Base-by-base conservation (phyloP, 2,329 filamentous ascomycete species). In the Stagonosporopsis chrysanthemi region DNA sequence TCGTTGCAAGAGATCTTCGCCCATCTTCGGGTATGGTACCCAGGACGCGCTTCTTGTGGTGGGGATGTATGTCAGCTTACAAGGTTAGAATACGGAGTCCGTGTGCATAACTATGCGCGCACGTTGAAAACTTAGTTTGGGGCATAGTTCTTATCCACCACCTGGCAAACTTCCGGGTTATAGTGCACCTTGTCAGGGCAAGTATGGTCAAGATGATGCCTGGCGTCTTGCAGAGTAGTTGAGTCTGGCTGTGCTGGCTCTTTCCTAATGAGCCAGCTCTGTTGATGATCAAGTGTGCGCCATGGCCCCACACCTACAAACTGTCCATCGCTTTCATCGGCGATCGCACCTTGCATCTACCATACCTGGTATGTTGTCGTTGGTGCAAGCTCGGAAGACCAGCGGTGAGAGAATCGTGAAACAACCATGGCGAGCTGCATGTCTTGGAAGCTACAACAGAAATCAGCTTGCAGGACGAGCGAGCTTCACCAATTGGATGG, bases 401-500 rank as follows among this genome's bases (percentile, higher is more conserved):
- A 46, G 56, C 61, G 59, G 61, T 63, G 52, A 64, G 52, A 49
- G 33, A 49, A 29, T 23, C 47, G 29, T 33, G 15, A 43, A 45
- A 53, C 40, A 31, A 35, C 12, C 38, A 58, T 29, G 44, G 43
- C 23, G 43, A 54, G 31, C 35, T 45, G 33, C 44, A 48, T 52
- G 23, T 9, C 35, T 48, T 7, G 39, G 43, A 23, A 19, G 19
- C 15, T 40, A 24, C 23, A 22, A 31, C 26, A 43, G 8, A 43
- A 36, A 43, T 2, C 26, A 28, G 33, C 15, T 39, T 45, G 46
- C 45, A 51, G 43, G n/a, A 35, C 17, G 31, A 26, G n/a, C 24
- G 38, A 15, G 28, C 33, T 24, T 43, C 15, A 28, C 31, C 43
- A 48, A 49, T 52, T 28, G 43, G 48, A 52, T 36, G 14, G n/a